A percentile compares a stretch with the other conserved stretches of the same genome.
Conservation (phyloP, 805 yeast genomes). For the Ogataea methanolica region DNA sequence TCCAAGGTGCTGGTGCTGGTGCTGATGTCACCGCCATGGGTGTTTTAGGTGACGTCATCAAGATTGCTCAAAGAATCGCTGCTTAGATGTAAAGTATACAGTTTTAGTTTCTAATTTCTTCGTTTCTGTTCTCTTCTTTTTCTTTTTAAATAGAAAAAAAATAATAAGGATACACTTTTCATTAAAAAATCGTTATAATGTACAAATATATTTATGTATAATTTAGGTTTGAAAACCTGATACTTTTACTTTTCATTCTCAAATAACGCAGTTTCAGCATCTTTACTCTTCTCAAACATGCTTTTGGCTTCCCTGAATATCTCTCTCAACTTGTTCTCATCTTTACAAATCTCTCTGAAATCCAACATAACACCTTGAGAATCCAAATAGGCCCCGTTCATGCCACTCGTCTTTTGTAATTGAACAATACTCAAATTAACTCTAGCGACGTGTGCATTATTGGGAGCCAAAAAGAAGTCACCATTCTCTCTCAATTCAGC, state of each 20-base stretch:
- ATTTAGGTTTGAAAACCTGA: too few relatives aligned
- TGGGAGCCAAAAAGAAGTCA: slow-evolving; percentile 77
- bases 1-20: slow-evolving; percentile 97
- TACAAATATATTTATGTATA: background rate
- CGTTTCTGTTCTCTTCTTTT: background rate
- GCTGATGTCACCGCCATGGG: slow-evolving; percentile 70
- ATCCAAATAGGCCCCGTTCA: slow-evolving; percentile 40
- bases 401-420: slow-evolving; percentile 17
- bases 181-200: background rate
- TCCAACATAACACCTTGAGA: slow-evolving; percentile 71
- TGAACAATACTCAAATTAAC: slow-evolving; percentile 44
- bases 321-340: slow-evolving; percentile 40
- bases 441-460: slow-evolving; percentile 76
- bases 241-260: slow-evolving; percentile 4
- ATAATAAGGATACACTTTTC: background rate
- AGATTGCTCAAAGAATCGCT: slow-evolving; percentile 83
- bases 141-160: background rate
- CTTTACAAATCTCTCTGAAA: slow-evolving; percentile 59
- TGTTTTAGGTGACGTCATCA: slow-evolving; percentile 88
- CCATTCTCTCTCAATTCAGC: slow-evolving; percentile 83
- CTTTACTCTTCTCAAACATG: slow-evolving; percentile 36
- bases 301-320: slow-evolving; percentile 58
- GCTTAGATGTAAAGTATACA: slow-evolving; percentile 1
- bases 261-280: slow-evolving; percentile 23
- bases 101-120: background rate